Percentiles rank a stretch among this genome's conserved stretches.
Evolutionary conservation across 78 protist species (phyloP).

Genomic region (Polysphondylium violaceum): DNA sequence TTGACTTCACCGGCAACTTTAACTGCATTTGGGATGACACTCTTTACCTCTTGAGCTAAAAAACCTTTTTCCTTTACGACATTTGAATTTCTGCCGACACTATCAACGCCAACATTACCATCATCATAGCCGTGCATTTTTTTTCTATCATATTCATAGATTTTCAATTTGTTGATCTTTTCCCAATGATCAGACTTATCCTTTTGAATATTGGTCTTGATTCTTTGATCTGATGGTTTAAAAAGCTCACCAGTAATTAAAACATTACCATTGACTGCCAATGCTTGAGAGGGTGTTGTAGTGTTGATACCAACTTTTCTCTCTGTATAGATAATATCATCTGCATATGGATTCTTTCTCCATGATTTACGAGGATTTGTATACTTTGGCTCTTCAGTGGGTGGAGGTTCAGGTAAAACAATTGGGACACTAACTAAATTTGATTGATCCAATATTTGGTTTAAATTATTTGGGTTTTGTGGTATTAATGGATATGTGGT

Average conservation of each 20-base stretch:
- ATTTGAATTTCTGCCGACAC: neutral
- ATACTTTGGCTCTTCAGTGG: too few relatives aligned
- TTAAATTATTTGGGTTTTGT: neutral
- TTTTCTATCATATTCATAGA: conserved; percentile 70
- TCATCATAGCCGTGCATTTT: conserved; percentile 58
- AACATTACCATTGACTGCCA: conserved; percentile 79
- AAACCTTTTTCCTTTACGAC: conserved; percentile 62
- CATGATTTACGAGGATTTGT: conserved; percentile 3
- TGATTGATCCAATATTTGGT: too few relatives aligned
- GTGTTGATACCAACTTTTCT: conserved; percentile 80
- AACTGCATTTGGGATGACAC: conserved; percentile 76
- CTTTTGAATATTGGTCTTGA: conserved; percentile 63
- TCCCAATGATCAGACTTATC: conserved; percentile 56
- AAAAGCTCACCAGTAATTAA: conserved; percentile 72
- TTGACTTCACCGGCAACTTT: conserved; percentile 57
- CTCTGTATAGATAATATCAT: conserved; percentile 44
- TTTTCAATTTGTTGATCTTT: conserved; percentile 32
- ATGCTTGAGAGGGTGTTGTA: conserved; percentile 65
- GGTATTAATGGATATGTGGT: too few relatives aligned
- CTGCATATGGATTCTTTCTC: conserved; percentile 43
- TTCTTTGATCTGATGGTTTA: conserved; percentile 81
- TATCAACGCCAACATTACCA: conserved; percentile 1
- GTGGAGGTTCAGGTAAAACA: neutral
- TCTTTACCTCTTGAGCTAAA: conserved; percentile 75
- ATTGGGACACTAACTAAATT: neutral